phyloP scores from a whole-genome alignment of 2,329 filamentous ascomycete genomes.

The Xylariaceae sp. region DNA sequence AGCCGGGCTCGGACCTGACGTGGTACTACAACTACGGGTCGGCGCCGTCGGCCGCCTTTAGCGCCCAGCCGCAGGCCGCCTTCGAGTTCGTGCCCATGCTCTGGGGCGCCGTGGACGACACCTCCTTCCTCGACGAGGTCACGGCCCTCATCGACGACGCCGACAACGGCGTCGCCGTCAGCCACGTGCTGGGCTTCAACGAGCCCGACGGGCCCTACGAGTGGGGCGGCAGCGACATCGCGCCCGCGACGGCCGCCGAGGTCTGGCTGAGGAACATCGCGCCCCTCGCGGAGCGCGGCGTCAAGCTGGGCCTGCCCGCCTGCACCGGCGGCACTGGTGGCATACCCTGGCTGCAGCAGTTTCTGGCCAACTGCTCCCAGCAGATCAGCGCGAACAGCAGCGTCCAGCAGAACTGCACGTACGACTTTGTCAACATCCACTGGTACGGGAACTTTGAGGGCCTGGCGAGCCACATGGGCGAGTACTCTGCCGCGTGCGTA shows the following conservation, averaged over 20 bases:
- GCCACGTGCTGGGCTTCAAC: slow-evolving; percentile 68
- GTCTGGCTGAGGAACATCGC: slow-evolving; percentile 67
- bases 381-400: slow-evolving; percentile 40
- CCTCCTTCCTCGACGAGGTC: slow-evolving; percentile 54
- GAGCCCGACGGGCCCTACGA: slow-evolving; percentile 57
- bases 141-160: slow-evolving; percentile 43
- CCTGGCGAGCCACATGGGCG: slow-evolving; percentile 58
- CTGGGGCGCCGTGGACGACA: slow-evolving; percentile 56
- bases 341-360: slow-evolving; percentile 59
- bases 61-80: slow-evolving; percentile 38
- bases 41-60: slow-evolving; percentile 46
- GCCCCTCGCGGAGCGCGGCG: slow-evolving; percentile 54
- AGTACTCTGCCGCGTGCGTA: slow-evolving; percentile 39
- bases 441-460: slow-evolving; percentile 66
- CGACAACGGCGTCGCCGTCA: slow-evolving; percentile 55
- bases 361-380: slow-evolving; percentile 55
- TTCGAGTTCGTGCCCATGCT: slow-evolving; percentile 79
- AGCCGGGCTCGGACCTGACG: slow-evolving; percentile 50
- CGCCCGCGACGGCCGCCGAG: slow-evolving; percentile 52
- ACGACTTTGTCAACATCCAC: slow-evolving; percentile 56
- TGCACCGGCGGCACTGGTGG: slow-evolving; percentile 56
- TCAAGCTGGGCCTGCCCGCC: slow-evolving; percentile 64
- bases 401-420: slow-evolving; percentile 46
- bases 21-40: slow-evolving; percentile 82
- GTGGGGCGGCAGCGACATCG: slow-evolving; percentile 56